A percentile compares a stretch with the other conserved stretches of the same genome.
These are phyloP conservation scores for Casuarina cunninghamiana DNA, from an alignment of 306 rosid genomes.

Conservation along the genomic window DNA sequence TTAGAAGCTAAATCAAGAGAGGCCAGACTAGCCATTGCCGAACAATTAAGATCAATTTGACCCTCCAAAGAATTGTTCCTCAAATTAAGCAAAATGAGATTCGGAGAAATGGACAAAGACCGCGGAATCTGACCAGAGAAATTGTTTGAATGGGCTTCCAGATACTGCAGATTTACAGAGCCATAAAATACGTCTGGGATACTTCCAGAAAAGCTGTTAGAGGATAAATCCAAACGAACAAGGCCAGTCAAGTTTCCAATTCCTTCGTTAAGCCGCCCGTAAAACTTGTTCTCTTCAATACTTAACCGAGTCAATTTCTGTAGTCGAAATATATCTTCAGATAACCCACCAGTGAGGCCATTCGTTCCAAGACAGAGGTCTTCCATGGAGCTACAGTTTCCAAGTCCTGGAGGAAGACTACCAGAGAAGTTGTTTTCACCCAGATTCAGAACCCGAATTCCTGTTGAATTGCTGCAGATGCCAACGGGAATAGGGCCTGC, in stretches of 20 bases:
- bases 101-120: conserved; percentile 39
- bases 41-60: conserved; percentile 33
- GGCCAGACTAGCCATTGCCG: conserved; percentile 38
- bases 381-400: conserved; percentile 38
- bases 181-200: conserved; percentile 43
- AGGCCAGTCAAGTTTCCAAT: conserved; percentile 44
- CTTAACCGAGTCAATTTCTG: conserved; percentile 17
- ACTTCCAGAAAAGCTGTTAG: conserved; percentile 32
- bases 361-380: conserved; percentile 34
- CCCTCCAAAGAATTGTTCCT: conserved; percentile 53
- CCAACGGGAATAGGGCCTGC: conserved; percentile 35
- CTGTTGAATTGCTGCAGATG: conserved; percentile 28
- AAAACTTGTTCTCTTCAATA: conserved; percentile 38
- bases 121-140: conserved; percentile 36
- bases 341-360: conserved; percentile 30
- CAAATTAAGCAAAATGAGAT: conserved; percentile 35
- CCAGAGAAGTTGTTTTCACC: conserved; percentile 42
- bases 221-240: conserved; percentile 35
- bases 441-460: conserved; percentile 32
- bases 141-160: conserved; percentile 43
- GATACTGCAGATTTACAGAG: conserved; percentile 12
- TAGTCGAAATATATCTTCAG: conserved; percentile 35
- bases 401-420: conserved; percentile 32
- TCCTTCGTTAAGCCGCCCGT: conserved; percentile 36
- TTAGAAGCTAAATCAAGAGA: conserved; percentile 54